Base-by-base conservation (phyloP, 2,329 filamentous ascomycete species). In the Clonostachys rosea region DNA sequence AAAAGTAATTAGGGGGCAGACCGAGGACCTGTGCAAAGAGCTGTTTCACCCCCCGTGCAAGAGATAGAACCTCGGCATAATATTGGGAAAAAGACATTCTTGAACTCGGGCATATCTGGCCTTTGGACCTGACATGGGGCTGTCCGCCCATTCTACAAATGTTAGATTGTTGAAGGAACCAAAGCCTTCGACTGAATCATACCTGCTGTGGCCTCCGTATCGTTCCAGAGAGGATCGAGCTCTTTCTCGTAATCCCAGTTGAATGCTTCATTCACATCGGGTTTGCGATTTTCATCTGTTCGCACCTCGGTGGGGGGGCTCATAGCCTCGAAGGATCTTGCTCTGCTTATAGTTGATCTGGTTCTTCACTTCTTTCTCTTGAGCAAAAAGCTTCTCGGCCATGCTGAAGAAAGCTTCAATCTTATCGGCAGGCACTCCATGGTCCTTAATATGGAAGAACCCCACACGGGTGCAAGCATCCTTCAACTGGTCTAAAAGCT, bases 381-480 rank as follows among this genome's bases (percentile, higher is more conserved):
- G 63, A 10, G 50, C 45, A 49, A 68, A 67, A 50, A 67, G 34
- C 3, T 46, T 39, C 45, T 47, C 47, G 11, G 53, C 54, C 46
- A 52, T 51, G 16, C 39, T 42, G 44, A 50, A 55, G 10, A 55
- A 51, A 3, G 48, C 49, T 8, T 56, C 49, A n/a, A 67, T 67
- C 6, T 51, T 56, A 20, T 59, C 54, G 18, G 65, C 55, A 0
- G 60, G 45, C 12, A 73, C 68, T 0, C 68, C 68, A 54, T 73
- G 68, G 40, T 74, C 71, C 49, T 65, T 66, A 48, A 74, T 61
- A 49, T 75, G 75, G 54, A 75, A 75, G 54, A 75, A 75, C 0
- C 72, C 72, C 13, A 43, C 41, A 30, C 41, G 41, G 9, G 41
- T 43, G 41, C 41, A 43, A 3, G 41, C 41, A 30, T 43, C 41